phyloP scores from a whole-genome alignment of 2,329 filamentous ascomycete species.

The Amphichorda felina region DNA sequence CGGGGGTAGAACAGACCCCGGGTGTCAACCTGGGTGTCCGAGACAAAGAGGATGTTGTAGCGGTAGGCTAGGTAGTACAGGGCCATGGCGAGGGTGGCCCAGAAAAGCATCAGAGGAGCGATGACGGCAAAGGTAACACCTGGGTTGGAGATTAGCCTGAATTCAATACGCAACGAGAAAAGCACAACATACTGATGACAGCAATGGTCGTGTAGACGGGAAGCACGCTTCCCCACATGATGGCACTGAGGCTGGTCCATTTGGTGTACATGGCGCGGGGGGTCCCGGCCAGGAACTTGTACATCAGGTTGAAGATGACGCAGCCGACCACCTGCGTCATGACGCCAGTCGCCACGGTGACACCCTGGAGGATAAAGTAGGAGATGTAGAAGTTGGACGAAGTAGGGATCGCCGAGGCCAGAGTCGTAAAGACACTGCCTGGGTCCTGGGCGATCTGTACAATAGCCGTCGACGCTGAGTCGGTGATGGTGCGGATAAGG shows the following conservation, averaged over 20 bases:
- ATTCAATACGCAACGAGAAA: neutral
- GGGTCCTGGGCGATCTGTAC: slow-evolving; percentile 53
- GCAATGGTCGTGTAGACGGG: slow-evolving; percentile 65
- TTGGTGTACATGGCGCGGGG: slow-evolving; percentile 68
- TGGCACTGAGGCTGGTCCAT: slow-evolving; percentile 54
- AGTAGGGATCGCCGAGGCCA: slow-evolving; percentile 64
- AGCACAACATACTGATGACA: slow-evolving; percentile 44
- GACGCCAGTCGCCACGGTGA: slow-evolving; percentile 62
- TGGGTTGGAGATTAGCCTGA: slow-evolving; percentile 13
- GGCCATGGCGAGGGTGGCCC: slow-evolving; percentile 63
- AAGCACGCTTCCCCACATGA: slow-evolving; percentile 69
- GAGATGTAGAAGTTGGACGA: slow-evolving; percentile 89
- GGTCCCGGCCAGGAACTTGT: slow-evolving; percentile 61
- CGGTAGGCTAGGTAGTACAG: slow-evolving; percentile 78
- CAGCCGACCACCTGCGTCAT: slow-evolving; percentile 58
- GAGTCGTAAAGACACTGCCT: slow-evolving; percentile 43
- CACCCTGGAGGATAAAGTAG: slow-evolving; percentile 78
- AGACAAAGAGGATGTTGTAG: slow-evolving; percentile 79
- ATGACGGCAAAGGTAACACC: slow-evolving; percentile 73
- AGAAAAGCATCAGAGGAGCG: slow-evolving; percentile 70
- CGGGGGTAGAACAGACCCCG: slow-evolving; percentile 81
- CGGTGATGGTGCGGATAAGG: slow-evolving; percentile 71
- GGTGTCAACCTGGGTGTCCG: slow-evolving; percentile 69
- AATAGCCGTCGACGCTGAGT: slow-evolving; percentile 61
- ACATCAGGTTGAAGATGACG: slow-evolving; percentile 54